These are phyloP conservation scores for Naganishia onofrii DNA, from an alignment of 768 basidiomycete genomes.

Conservation along the genomic window DNA sequence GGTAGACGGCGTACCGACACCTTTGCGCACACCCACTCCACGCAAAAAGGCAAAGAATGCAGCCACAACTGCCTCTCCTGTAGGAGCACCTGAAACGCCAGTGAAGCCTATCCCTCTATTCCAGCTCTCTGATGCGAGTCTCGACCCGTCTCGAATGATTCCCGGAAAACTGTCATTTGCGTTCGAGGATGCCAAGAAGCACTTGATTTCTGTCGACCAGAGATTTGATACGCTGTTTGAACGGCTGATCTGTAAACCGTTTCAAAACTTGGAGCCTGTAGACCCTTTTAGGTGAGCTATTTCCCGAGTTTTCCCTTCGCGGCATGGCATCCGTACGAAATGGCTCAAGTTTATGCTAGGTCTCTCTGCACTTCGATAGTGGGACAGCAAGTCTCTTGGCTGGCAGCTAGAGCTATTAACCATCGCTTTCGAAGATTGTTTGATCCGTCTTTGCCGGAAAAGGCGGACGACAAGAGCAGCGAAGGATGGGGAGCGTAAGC, in stretches of 20 bases:
- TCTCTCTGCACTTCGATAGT: constrained; percentile 71
- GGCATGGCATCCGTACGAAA: neutral
- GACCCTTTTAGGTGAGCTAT: constrained; percentile 71
- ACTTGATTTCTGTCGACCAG: constrained; percentile 65
- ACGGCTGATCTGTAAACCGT: constrained; percentile 70
- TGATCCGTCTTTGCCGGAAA: constrained; percentile 71
- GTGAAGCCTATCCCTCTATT: constrained; percentile 20
- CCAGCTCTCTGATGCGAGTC: constrained; percentile 10
- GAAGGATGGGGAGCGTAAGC: constrained; percentile 43
- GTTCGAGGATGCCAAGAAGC: constrained; percentile 70
- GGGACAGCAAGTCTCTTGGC: constrained; percentile 65
- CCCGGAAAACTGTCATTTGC: constrained; percentile 72
- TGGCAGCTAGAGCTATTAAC: constrained; percentile 77
- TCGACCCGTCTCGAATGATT: constrained; percentile 43
- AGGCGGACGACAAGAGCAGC: constrained; percentile 40
- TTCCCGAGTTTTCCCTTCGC: neutral
- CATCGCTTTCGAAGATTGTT: constrained; percentile 76
- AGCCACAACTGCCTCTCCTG: neutral
- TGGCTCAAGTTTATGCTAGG: constrained; percentile 49
- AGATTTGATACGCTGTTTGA: constrained; percentile 71
- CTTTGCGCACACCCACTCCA: constrained; percentile 3
- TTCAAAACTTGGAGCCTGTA: constrained; percentile 67
- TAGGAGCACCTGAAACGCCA: neutral
- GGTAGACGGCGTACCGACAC: neutral
- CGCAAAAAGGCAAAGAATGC: constrained; percentile 14